Evolutionary conservation across 2,329 filamentous ascomycete species (phyloP).

Genomic region (Fonsecaea monophora): DNA sequence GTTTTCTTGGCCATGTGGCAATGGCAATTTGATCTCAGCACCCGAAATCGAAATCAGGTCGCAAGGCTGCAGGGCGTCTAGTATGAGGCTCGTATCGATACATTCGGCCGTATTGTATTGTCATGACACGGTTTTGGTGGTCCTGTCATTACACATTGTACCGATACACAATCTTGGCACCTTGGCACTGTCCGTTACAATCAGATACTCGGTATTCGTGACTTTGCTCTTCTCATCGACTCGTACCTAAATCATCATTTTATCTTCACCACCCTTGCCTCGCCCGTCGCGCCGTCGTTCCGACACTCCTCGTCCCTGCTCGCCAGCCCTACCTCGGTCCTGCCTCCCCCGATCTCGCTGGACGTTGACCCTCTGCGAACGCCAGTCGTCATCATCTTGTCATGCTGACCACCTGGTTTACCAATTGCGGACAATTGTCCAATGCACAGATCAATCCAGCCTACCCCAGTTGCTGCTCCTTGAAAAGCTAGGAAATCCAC

Average conservation of each 20-base stretch:
- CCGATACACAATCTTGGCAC: background rate
- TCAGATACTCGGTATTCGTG: background rate
- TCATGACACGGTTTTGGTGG: background rate
- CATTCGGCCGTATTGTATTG: background rate
- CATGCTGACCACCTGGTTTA: conserved; percentile 18
- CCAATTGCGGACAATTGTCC: conserved; percentile 7
- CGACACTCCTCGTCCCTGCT: background rate
- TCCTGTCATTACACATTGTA: conserved; percentile 13
- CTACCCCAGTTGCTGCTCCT: background rate
- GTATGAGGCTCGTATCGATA: conserved; percentile 11
- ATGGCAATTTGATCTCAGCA: conserved; percentile 11
- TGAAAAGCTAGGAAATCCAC: background rate
- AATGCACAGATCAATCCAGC: background rate
- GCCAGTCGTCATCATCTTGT: conserved; percentile 10
- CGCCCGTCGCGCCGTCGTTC: background rate
- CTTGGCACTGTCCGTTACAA: background rate
- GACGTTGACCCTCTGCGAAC: background rate
- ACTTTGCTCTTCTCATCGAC: background rate
- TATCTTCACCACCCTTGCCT: background rate
- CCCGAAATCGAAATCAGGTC: conserved; percentile 10
- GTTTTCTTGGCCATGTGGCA: conserved; percentile 17
- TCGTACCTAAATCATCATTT: background rate
- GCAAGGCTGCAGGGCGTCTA: conserved; percentile 10
- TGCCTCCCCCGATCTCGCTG: conserved; percentile 7
- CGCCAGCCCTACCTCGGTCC: conserved; percentile 5